A percentile compares a stretch with the other conserved stretches of the same genome.
Evolutionary conservation across 2,329 filamentous ascomycete genomes (phyloP).

Genomic region (Sporothrix schenckii): DNA sequence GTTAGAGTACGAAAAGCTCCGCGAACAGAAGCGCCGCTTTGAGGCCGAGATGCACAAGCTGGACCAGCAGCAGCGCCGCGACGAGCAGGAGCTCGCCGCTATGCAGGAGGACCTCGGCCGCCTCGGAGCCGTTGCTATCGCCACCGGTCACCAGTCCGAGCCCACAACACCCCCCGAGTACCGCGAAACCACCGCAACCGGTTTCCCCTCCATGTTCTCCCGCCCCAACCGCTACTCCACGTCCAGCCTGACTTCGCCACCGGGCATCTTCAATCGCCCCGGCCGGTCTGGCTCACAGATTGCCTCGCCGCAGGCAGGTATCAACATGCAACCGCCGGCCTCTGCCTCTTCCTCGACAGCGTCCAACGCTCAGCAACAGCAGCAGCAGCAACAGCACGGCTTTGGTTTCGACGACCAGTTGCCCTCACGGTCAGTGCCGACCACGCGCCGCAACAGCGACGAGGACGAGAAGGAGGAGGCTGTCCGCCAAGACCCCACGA

Average conservation of each 20-base stretch:
- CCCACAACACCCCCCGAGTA: slow-evolving; percentile 96
- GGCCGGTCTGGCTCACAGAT: slow-evolving; percentile 78
- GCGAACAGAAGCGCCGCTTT: slow-evolving; percentile 85
- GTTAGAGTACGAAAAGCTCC: slow-evolving; percentile 85
- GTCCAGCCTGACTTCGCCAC: slow-evolving; percentile 81
- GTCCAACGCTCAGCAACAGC: slow-evolving; percentile 40
- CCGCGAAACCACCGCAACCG: slow-evolving; percentile 65
- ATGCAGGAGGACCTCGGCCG: slow-evolving; percentile 77
- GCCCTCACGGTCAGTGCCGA: slow-evolving; percentile 83
- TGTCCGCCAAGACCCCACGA: slow-evolving; percentile 68
- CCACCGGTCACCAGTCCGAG: slow-evolving; percentile 80
- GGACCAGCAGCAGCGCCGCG: slow-evolving; percentile 79
- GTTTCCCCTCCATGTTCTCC: slow-evolving; percentile 78
- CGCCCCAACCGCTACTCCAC: slow-evolving; percentile 87
- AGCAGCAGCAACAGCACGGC: slow-evolving; percentile 10
- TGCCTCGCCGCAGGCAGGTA: slow-evolving; percentile 72
- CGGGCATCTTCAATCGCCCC: slow-evolving; percentile 72
- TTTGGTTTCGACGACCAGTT: slow-evolving; percentile 66
- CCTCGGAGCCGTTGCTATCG: slow-evolving; percentile 50
- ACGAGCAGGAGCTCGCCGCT: slow-evolving; percentile 81
- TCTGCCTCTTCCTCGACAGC: slow-evolving; percentile 40
- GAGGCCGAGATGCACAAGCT: slow-evolving; percentile 91
- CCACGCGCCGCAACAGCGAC: slow-evolving; percentile 86
- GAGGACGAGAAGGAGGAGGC: slow-evolving; percentile 83
- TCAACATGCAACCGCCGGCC: slow-evolving; percentile 49